Base-by-base conservation (phyloP, 805 yeast species). In the Candida montana region DNA sequence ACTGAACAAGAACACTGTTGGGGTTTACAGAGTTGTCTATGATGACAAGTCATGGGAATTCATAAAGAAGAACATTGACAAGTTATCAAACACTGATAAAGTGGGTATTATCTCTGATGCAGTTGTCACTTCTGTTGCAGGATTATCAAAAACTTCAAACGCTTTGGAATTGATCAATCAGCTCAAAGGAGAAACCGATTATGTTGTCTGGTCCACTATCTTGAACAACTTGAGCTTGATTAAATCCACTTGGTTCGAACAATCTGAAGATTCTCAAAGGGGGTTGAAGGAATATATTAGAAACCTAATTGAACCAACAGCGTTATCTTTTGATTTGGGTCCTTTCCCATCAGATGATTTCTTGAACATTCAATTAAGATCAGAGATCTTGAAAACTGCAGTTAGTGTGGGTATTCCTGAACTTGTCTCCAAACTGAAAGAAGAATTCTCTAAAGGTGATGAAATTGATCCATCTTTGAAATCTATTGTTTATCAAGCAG, bases 71-170 rank as follows among this genome's bases (percentile, higher is more conserved):
- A 75, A 74, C 20, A 72, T 73, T 46, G 74, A 71, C 37, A 68
- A 69, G 51, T 68, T 85, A 47, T 69, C 86, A 10, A 77, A 79
- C 19, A 82, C 81, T 54, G 95, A 85, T 59, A 76, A 85, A 58
- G 77, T 80, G 43, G 91, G 90, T 31, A 69, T 83, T 48, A 81
- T 84, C 31, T 79, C 88, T 24, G 95, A 85, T 62, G 81, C 82
- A 23, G 74, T 73, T 27, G 72, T 83, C 6, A 70, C 83, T 48
- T 76, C 90, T 6, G 64, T 79, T 19, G 79, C 91, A 15, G 93
- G 93, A 16, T 68, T 74, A 51, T 72, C 81, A 35, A 66, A 79
- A 21, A 76, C 89, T 17, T 67, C 77, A 7, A 77, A 74, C 51
- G 72, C 79, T 52, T 71, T 83, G 47, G 68, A 71, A 46, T 68